Base-by-base conservation (phyloP, 129 eudicot genomes). In the Chrysanthemum seticuspe region DNA sequence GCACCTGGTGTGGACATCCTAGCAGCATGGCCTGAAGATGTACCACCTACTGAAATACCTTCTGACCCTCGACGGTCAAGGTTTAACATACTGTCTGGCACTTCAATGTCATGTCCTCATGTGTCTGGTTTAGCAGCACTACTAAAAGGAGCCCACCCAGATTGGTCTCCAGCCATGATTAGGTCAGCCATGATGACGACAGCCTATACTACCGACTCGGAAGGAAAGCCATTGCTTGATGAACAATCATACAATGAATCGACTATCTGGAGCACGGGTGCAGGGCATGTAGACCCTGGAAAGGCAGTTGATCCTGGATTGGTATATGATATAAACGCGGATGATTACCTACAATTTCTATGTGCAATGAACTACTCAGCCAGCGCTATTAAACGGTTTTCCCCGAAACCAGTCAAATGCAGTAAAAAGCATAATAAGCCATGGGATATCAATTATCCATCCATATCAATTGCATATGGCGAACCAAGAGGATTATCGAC, bases 71-170 rank as follows among this genome's bases (percentile, higher is more conserved):
- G 96, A 49, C 80, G 83, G 47, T 75, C 91, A 1, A 78, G 84
- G 1, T 93, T 93, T 71, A 90, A 87, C 55, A 84, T 93, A 23
- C 52, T 67, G 7, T 93, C 98, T 0, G 98, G 98, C 19, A 90
- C 98, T 13, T 93, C 98, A 0, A 89, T 90, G 98, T 84, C 98
- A 0, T 89, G 97, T 72, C 98, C 98, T 1, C 98, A 93, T 62
- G 92, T 83, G 6, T 84, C 97, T 0, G 98, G 98, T 31, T 70
- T 90, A n/a, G 89, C 88, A 0, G 96, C 96, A 14, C 74, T 93
- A 57, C 81, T 90, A 6, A 93, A 93, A 79, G 97, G 97, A 18
- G 92, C 96, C 21, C 96, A 90, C 70, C 92, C 97, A 10, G 96
- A 90, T 58, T 93, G 98, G 98, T 83, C 97, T 25, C 96, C 97